Conservation (phyloP, 2,329 filamentous ascomycete genomes). For the Amesomyces nigricolor region DNA sequence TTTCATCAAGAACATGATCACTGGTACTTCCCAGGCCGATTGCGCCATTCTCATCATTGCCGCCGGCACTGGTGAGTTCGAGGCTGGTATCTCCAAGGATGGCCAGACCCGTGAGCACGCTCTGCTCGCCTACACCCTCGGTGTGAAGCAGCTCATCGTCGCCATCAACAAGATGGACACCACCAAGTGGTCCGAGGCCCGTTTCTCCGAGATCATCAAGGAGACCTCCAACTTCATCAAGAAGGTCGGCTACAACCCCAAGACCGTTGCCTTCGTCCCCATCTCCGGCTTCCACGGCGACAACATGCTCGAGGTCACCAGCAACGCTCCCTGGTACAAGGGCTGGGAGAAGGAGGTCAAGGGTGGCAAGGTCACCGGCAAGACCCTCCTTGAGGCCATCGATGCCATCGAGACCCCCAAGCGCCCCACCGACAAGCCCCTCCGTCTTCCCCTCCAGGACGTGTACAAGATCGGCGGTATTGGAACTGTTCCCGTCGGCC, state of each 20-base stretch:
- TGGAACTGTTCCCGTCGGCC: slow-evolving; percentile 98
- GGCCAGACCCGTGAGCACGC: slow-evolving; percentile 99
- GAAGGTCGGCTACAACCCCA: slow-evolving; percentile 99
- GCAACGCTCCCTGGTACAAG: slow-evolving; percentile 99
- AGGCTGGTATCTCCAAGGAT: slow-evolving; percentile 99
- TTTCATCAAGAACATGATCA: slow-evolving; percentile 99
- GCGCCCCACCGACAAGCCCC: slow-evolving; percentile 97
- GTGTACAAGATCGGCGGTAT: slow-evolving; percentile 99
- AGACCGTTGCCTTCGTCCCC: slow-evolving; percentile 95
- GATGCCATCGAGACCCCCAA: slow-evolving; percentile 88
- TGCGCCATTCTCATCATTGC: slow-evolving; percentile 99
- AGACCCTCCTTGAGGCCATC: slow-evolving; percentile 99
- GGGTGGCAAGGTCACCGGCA: slow-evolving; percentile 76
- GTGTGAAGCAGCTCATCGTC: slow-evolving; percentile 99
- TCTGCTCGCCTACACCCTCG: slow-evolving; percentile 98
- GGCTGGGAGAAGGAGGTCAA: slow-evolving; percentile 99
- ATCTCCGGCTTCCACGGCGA: slow-evolving; percentile 99
- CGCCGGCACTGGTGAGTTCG: slow-evolving; percentile 99
- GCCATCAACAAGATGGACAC: slow-evolving; percentile 99
- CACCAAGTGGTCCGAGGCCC: slow-evolving; percentile 93
- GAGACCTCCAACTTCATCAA: slow-evolving; percentile 99
- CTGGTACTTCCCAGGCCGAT: slow-evolving; percentile 99
- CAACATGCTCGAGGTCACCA: slow-evolving; percentile 91
- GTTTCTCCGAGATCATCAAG: slow-evolving; percentile 99
- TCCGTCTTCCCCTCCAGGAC: slow-evolving; percentile 99